Evolutionary conservation across 768 basidiomycete species (phyloP).

Genomic region (Hysterangium stoloniferum): DNA sequence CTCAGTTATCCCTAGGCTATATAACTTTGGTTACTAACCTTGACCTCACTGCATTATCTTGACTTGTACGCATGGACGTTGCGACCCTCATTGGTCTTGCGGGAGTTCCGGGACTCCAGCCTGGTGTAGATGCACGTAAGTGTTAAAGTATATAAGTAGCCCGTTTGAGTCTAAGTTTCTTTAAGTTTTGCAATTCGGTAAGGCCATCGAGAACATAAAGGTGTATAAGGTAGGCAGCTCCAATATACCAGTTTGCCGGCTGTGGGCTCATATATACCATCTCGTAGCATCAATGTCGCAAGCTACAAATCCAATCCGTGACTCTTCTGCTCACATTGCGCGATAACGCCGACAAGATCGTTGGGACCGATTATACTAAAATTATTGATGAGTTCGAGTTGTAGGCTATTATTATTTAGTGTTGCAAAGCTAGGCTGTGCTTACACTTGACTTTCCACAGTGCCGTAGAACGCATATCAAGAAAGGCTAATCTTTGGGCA

Average conservation of each 20-base stretch:
- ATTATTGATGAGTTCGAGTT: slow-evolving; percentile 29
- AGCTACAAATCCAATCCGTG: slow-evolving; percentile 27
- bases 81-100: no score
- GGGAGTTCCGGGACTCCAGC: no score
- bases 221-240: slow-evolving; percentile 27
- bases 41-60: no score
- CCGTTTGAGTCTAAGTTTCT: no score
- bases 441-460: background rate
- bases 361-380: slow-evolving; percentile 23
- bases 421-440: background rate
- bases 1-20: no score
- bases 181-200: slow-evolving; percentile 27
- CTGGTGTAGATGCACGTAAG: no score
- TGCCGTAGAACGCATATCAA: slow-evolving; percentile 19
- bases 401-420: slow-evolving; percentile 18
- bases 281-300: slow-evolving; percentile 28
- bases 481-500: slow-evolving; percentile 31
- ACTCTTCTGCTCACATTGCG: slow-evolving; percentile 26
- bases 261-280: slow-evolving; percentile 11
- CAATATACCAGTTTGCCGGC: background rate
- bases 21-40: no score
- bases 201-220: slow-evolving; percentile 30
- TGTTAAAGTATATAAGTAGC: no score
- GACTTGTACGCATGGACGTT: no score
- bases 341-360: slow-evolving; percentile 27